Conservation (phyloP, 306 rosid species). For the Corylus americana region DNA sequence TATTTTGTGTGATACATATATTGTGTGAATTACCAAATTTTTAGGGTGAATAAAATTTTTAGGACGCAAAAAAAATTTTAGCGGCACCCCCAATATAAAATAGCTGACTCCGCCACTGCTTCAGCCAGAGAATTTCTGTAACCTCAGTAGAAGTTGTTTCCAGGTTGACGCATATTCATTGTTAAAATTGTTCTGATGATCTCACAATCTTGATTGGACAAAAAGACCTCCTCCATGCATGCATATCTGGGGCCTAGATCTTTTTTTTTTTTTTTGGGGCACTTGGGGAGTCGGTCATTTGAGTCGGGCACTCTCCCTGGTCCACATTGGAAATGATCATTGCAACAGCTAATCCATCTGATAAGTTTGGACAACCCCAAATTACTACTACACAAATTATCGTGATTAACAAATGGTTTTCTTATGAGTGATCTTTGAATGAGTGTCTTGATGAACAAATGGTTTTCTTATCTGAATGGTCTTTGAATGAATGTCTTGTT, state of each 20-base stretch:
- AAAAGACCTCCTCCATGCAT: background rate
- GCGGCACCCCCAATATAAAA: no score
- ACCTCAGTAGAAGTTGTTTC: constrained; percentile 2
- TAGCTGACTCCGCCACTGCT: no score
- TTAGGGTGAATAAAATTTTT: no score
- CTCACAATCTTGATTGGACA: no score
- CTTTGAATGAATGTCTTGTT: background rate
- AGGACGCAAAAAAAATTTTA: no score
- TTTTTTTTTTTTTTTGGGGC: no score
- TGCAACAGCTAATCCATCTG: background rate
- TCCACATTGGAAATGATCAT: background rate
- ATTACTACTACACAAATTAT: background rate
- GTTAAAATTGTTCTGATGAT: background rate
- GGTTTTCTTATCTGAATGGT: background rate
- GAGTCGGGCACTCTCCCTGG: background rate
- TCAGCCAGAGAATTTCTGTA: background rate
- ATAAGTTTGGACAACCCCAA: background rate
- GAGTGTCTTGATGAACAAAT: background rate
- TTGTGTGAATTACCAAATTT: no score
- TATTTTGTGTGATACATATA: no score
- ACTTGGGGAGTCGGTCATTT: no score
- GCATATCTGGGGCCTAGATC: background rate
- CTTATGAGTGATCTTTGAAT: no score
- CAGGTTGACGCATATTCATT: background rate
- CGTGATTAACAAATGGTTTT: background rate